These are phyloP conservation scores for Ophiognomonia clavigignenti-juglandacearum DNA, from an alignment of 2,329 filamentous ascomycete species.

Conservation along the genomic window DNA sequence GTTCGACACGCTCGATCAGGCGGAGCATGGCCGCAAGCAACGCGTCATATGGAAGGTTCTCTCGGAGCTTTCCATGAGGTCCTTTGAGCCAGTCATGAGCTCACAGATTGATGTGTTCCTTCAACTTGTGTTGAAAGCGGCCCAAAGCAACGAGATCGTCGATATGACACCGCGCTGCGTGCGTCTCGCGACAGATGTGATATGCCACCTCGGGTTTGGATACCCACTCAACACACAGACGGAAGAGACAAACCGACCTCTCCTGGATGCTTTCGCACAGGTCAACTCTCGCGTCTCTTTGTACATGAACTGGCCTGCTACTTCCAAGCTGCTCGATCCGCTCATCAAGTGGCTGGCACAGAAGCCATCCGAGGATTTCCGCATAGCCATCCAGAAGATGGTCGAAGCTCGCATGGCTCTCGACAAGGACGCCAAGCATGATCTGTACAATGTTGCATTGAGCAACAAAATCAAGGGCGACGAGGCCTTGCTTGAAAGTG, in stretches of 20 bases:
- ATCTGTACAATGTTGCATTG: constrained; percentile 18
- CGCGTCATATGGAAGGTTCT: constrained; percentile 1
- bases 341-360: not conserved
- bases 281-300: not conserved
- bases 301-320: constrained; percentile 7
- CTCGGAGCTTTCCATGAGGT: constrained; percentile 1
- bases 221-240: constrained; percentile 1
- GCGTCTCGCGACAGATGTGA: constrained; percentile 2
- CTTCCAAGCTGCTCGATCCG: not conserved
- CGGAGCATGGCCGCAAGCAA: constrained; percentile 4
- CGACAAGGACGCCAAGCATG: constrained; percentile 12
- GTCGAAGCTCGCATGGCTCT: not conserved
- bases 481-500: not conserved
- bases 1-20: constrained; percentile 7
- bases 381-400: not conserved
- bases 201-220: constrained; percentile 2
- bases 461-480: constrained; percentile 7
- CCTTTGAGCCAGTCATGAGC: constrained; percentile 3
- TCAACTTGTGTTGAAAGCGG: not conserved
- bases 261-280: not conserved
- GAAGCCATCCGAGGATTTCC: not conserved
- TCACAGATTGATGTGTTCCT: not conserved
- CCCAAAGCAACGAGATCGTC: not conserved
- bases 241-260: not conserved
- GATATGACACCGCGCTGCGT: not conserved